Conservation (phyloP, 257 asterid species). For the Henckelia pumila region DNA sequence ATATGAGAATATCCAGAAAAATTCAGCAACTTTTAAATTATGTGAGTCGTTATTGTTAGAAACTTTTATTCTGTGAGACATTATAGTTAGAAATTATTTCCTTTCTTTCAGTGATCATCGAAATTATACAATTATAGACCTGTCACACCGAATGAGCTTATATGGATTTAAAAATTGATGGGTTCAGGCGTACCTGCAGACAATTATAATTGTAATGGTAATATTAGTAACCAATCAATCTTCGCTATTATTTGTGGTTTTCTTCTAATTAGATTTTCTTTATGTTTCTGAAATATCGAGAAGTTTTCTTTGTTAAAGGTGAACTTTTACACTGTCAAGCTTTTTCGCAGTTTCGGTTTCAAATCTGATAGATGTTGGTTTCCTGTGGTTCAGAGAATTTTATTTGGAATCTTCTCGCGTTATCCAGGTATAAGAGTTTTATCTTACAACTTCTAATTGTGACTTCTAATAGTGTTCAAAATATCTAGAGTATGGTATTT, state of each 20-base stretch:
- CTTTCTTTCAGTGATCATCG: not conserved
- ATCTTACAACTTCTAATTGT: slow-evolving; percentile 1
- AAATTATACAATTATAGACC: slow-evolving; percentile 2
- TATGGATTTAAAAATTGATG: slow-evolving; percentile 3
- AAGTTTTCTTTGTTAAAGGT: slow-evolving; percentile 16
- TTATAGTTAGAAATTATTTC: not conserved
- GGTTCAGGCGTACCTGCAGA: slow-evolving; percentile 10
- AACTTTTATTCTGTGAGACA: too few species aligned
- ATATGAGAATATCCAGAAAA: not conserved
- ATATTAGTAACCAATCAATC: slow-evolving; percentile 11
- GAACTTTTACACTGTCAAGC: slow-evolving; percentile 33
- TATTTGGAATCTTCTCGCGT: slow-evolving; percentile 98
- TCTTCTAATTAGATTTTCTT: not conserved
- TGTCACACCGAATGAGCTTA: not conserved
- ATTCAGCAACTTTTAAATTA: not conserved
- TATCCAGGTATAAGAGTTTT: slow-evolving; percentile 69
- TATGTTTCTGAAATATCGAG: not conserved
- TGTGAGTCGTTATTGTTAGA: not conserved
- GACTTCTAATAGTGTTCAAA: not conserved
- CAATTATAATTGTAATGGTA: slow-evolving; percentile 2
- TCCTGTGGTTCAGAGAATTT: slow-evolving; percentile 98
- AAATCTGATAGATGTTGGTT: slow-evolving; percentile 87
- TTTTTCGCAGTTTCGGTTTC: slow-evolving; percentile 79
- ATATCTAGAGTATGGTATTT: slow-evolving; percentile 7
- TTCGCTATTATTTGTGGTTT: slow-evolving; percentile 16